phyloP scores from a whole-genome alignment of 169 alveolate species.

The Plasmodium falciparum region DNA sequence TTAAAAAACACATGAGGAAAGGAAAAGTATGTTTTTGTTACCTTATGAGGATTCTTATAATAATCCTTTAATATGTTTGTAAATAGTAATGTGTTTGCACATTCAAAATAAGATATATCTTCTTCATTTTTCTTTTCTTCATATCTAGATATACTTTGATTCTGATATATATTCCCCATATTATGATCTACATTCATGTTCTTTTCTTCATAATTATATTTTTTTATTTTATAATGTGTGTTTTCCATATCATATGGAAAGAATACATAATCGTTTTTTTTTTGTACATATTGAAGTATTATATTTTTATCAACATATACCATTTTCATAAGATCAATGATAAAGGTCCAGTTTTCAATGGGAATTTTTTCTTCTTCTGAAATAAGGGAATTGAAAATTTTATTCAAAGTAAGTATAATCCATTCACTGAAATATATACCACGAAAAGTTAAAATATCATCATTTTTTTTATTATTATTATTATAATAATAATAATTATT shows the following conservation, averaged over 20 bases:
- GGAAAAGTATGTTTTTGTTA: conserved; percentile 26
- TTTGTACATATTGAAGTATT: conserved; percentile 13
- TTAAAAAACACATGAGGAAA: conserved; percentile 37
- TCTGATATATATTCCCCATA: neutral
- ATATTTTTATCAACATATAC: conserved; percentile 24
- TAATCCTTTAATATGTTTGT: conserved; percentile 20
- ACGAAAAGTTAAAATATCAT: neutral
- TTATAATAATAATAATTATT: no score
- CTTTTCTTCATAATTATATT: neutral
- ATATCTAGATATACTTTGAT: neutral
- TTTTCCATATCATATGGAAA: neutral
- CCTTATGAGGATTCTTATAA: conserved; percentile 26
- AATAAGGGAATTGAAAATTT: neutral
- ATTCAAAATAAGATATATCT: neutral
- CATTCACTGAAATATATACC: conserved; percentile 50
- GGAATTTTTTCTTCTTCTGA: neutral
- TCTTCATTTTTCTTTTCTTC: neutral
- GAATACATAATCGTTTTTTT: neutral
- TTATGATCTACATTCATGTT: neutral
- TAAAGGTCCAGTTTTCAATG: conserved; percentile 44
- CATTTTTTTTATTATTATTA: no score
- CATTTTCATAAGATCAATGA: conserved; percentile 46
- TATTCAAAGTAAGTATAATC: conserved; percentile 35
- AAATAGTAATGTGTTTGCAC: neutral
- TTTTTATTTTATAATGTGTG: neutral